A percentile compares a stretch with the other conserved stretches of the same genome.
Evolutionary conservation across 257 asterid genomes (phyloP).

Genomic region (Prunella vulgaris): DNA sequence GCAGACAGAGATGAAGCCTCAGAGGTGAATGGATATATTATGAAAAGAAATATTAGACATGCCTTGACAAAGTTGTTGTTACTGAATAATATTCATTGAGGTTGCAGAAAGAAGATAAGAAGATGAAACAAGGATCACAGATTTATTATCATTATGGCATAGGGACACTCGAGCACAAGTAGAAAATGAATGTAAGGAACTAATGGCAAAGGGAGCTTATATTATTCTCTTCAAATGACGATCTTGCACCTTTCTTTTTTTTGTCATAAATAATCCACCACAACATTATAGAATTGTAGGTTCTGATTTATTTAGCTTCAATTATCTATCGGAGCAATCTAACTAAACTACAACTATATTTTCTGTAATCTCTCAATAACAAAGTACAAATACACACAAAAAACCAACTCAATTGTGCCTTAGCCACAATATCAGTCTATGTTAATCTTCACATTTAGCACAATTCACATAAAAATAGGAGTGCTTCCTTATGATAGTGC

Average conservation of each 20-base stretch:
- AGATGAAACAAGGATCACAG: not conserved
- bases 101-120: conserved; percentile 2
- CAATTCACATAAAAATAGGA: too few species aligned
- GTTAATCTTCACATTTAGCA: too few species aligned
- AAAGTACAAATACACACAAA: not conserved
- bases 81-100: not conserved
- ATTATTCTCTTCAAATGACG: not conserved
- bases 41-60: not conserved
- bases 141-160: not conserved
- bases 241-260: not conserved
- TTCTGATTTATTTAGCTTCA: not conserved
- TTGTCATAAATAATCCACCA: not conserved
- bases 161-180: too few species aligned
- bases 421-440: too few species aligned
- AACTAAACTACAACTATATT: not conserved
- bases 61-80: not conserved
- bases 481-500: too few species aligned
- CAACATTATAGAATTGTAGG: not conserved
- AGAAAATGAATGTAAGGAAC: not conserved
- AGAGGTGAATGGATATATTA: not conserved
- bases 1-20: not conserved
- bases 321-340: not conserved
- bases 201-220: not conserved
- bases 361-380: not conserved
- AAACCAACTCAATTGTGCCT: not conserved